These are phyloP conservation scores for Telfairia occidentalis DNA, from an alignment of 331 rosid genomes.

Conservation along the genomic window DNA sequence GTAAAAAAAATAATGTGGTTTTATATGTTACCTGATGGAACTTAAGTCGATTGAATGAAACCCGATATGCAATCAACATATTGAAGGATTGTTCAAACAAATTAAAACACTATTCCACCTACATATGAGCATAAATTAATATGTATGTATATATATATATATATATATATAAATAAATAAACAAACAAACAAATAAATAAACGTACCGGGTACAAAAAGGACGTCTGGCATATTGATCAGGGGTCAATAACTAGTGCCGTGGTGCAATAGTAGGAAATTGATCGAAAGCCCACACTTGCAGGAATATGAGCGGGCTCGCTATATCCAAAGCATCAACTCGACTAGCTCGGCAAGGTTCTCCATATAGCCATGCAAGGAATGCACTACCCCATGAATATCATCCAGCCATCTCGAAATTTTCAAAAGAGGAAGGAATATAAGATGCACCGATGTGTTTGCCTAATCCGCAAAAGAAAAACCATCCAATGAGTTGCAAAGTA, in stretches of 20 bases:
- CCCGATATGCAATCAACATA: too few species aligned
- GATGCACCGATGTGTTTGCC: neutral
- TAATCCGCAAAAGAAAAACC: neutral
- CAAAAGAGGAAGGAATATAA: neutral
- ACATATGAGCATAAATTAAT: too few species aligned
- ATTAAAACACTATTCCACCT: too few species aligned
- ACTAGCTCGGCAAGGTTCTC: neutral
- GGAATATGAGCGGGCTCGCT: neutral
- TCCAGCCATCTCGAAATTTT: neutral
- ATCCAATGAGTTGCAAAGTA: neutral
- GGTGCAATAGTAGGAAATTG: neutral
- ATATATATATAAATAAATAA: too few species aligned
- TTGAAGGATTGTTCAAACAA: too few species aligned
- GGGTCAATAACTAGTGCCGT: neutral
- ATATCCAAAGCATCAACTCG: neutral
- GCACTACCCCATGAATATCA: neutral
- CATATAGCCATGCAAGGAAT: neutral
- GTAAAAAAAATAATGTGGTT: too few species aligned
- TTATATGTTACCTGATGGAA: neutral
- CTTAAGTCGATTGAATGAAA: too few species aligned
- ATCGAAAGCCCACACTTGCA: neutral
- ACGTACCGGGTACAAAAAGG: neutral
- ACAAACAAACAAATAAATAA: neutral
- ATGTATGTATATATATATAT: too few species aligned
- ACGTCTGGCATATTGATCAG: neutral